phyloP scores from a whole-genome alignment of 345 rosid genomes.

The Melastoma malabathricum region DNA sequence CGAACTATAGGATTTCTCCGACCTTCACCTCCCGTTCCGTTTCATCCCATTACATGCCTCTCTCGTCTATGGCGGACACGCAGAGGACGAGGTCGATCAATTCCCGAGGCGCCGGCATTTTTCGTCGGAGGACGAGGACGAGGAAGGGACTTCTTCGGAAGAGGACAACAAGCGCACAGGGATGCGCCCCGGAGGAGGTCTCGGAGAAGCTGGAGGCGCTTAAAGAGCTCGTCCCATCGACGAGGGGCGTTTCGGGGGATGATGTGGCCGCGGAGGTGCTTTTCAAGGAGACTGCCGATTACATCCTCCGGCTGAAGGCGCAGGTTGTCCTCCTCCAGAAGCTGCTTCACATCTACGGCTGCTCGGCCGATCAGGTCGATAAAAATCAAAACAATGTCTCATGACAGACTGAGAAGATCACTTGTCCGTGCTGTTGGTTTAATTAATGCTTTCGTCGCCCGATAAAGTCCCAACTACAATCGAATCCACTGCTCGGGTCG shows the following conservation, averaged over 20 bases:
- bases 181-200: slow-evolving; percentile 16
- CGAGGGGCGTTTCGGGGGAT: slow-evolving; percentile 5
- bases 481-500: too few species aligned
- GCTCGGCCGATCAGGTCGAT: slow-evolving; percentile 13
- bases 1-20: too few species aligned
- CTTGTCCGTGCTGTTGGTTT: too few species aligned
- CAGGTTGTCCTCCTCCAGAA: slow-evolving; percentile 56
- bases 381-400: not conserved
- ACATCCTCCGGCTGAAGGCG: slow-evolving; percentile 51
- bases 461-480: too few species aligned
- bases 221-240: slow-evolving; percentile 48
- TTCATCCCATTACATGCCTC: not conserved
- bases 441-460: too few species aligned
- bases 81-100: too few species aligned
- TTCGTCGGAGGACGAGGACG: not conserved
- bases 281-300: slow-evolving; percentile 76
- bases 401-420: too few species aligned
- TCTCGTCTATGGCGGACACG: not conserved
- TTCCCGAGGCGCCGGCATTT: not conserved
- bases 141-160: not conserved
- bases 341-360: slow-evolving; percentile 43
- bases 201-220: slow-evolving; percentile 61
- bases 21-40: not conserved
- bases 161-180: slow-evolving; percentile 1
- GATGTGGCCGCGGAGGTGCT: slow-evolving; percentile 28